Percentiles rank a stretch among this genome's conserved stretches.
Conservation (phyloP, 805 yeast species). For the Komagataella ulmi region DNA sequence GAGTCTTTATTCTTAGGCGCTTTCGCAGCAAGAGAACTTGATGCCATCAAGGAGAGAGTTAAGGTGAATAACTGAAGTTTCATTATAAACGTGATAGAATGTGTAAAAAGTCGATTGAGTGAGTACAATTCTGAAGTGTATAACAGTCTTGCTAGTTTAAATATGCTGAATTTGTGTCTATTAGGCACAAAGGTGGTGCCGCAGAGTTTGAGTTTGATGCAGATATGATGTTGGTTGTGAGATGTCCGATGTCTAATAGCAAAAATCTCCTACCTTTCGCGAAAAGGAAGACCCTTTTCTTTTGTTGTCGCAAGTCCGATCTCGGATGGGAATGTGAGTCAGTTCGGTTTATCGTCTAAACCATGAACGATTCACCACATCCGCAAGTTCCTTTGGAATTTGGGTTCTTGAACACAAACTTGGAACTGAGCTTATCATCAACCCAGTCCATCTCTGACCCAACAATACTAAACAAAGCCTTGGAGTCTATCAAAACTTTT, state of each 20-base stretch:
- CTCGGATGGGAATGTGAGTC: background rate
- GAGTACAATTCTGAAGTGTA: background rate
- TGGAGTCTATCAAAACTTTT: constrained; percentile 84
- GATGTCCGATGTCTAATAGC: background rate
- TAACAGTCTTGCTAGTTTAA: background rate
- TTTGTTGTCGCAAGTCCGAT: background rate
- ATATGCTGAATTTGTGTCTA: background rate
- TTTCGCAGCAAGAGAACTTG: constrained; percentile 17
- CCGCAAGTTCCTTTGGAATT: constrained; percentile 98
- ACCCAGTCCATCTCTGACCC: constrained; percentile 99
- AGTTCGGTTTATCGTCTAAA: constrained; percentile 24
- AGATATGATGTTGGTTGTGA: background rate
- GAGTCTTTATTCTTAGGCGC: constrained; percentile 40
- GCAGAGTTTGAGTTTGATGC: background rate
- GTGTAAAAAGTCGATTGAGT: background rate
- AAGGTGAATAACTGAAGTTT: background rate
- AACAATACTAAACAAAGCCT: constrained; percentile 88
- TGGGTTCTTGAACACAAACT: constrained; percentile 90
- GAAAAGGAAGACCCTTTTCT: background rate
- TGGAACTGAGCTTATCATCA: constrained; percentile 79
- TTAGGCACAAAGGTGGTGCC: background rate
- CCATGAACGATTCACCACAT: constrained; percentile 98
- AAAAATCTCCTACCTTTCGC: background rate
- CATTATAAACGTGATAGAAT: background rate
- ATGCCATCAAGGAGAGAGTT: background rate